Conservation (phyloP, 257 asterid species). For the Nicotiana tomentosiformis region DNA sequence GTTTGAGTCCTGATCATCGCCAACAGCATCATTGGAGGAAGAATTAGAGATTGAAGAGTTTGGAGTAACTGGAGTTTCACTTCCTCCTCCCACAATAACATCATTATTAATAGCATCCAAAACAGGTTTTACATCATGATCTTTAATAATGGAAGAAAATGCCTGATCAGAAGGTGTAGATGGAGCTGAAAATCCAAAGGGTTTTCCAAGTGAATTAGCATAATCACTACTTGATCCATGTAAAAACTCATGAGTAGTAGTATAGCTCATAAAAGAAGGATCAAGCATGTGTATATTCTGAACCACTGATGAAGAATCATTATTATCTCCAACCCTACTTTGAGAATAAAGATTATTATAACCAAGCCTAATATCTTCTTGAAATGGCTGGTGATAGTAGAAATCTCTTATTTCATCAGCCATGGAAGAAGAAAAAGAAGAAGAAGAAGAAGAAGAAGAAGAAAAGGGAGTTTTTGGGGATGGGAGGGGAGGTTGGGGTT, state of each 20-base stretch:
- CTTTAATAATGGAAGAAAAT: slow-evolving; percentile 24
- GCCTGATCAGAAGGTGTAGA: slow-evolving; percentile 19
- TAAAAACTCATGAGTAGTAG: slow-evolving; percentile 27
- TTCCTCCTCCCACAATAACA: slow-evolving; percentile 9
- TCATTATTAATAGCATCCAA: not conserved
- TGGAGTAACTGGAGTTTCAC: slow-evolving; percentile 43
- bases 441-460: slow-evolving; percentile 8
- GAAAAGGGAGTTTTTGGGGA: not conserved
- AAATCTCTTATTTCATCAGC: slow-evolving; percentile 50
- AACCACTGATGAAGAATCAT: slow-evolving; percentile 17
- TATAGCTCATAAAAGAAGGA: slow-evolving; percentile 37
- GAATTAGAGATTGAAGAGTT: slow-evolving; percentile 57
- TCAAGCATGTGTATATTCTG: slow-evolving; percentile 42
- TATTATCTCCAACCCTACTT: not conserved
- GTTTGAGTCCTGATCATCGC: slow-evolving; percentile 31
- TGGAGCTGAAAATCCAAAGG: slow-evolving; percentile 22
- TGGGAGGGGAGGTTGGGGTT: slow-evolving; percentile 20
- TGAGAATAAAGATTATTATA: slow-evolving; percentile 21
- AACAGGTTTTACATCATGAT: slow-evolving; percentile 8
- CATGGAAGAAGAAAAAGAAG: slow-evolving; percentile 31
- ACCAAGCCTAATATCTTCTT: slow-evolving; percentile 17
- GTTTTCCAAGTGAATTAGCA: slow-evolving; percentile 20
- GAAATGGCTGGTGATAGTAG: slow-evolving; percentile 51
- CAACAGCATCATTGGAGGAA: slow-evolving; percentile 51
- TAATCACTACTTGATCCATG: slow-evolving; percentile 31